A percentile compares a stretch with the other conserved stretches of the same genome.
These are phyloP conservation scores for Trifolium fragiferum DNA, from an alignment of 306 rosid genomes.

Conservation along the genomic window DNA sequence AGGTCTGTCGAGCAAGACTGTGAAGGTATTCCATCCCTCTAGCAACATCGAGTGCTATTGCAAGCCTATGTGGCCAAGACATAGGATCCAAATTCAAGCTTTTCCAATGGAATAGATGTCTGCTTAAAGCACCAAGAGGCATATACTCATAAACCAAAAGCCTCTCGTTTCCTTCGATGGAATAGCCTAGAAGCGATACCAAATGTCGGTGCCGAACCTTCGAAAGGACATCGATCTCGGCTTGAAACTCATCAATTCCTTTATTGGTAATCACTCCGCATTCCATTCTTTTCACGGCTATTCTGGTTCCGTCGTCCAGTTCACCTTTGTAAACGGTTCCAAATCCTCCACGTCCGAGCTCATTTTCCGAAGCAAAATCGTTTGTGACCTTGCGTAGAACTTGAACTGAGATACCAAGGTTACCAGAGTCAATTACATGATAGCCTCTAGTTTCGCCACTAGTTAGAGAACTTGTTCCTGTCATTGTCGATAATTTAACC, in stretches of 20 bases:
- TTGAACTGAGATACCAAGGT: constrained; percentile 60
- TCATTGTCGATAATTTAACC: constrained; percentile 59
- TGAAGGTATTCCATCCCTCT: constrained; percentile 84
- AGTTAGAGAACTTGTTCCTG: constrained; percentile 53
- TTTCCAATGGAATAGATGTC: constrained; percentile 81
- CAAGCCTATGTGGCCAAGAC: constrained; percentile 70
- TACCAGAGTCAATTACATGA: constrained; percentile 54
- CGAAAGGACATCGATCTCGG: constrained; percentile 80
- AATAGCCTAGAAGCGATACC: constrained; percentile 75
- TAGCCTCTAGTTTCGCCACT: constrained; percentile 58
- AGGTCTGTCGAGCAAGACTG: constrained; percentile 64
- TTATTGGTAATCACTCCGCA: constrained; percentile 56
- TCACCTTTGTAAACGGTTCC: constrained; percentile 85
- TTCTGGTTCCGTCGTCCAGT: constrained; percentile 62
- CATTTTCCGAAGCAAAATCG: constrained; percentile 61
- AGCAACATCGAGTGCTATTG: constrained; percentile 83
- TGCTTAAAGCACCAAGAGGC: constrained; percentile 86
- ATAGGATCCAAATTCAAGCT: constrained; percentile 65
- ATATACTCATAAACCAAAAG: constrained; percentile 77
- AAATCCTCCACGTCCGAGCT: constrained; percentile 82
- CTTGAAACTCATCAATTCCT: constrained; percentile 71
- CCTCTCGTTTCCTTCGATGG: constrained; percentile 68
- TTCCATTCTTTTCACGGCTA: constrained; percentile 92
- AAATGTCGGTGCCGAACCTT: constrained; percentile 80
- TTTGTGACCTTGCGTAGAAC: constrained; percentile 67